phyloP scores from a whole-genome alignment of 2,329 filamentous ascomycete genomes.

The Apiospora arundinis region DNA sequence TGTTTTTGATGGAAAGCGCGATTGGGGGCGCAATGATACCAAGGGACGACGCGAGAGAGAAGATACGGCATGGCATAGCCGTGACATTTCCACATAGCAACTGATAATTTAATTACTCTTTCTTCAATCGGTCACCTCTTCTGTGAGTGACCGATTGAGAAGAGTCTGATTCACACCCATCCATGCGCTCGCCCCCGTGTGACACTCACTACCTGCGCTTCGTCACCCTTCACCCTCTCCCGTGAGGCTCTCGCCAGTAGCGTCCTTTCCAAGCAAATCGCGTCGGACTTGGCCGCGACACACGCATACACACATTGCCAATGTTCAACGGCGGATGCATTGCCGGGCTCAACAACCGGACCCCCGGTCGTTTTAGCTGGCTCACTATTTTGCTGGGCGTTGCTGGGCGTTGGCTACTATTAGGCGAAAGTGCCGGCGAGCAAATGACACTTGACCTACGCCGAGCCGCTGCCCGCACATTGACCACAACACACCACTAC shows the following conservation, averaged over 20 bases:
- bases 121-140: neutral
- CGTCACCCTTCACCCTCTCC: neutral
- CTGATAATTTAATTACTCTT: neutral
- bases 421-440: neutral
- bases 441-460: neutral
- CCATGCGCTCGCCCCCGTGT: neutral
- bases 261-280: neutral
- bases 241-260: neutral
- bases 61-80: neutral
- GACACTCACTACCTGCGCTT: neutral
- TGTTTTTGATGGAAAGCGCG: neutral
- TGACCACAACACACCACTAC: constrained; percentile 3
- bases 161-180: neutral
- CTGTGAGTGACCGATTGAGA: neutral
- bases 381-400: neutral
- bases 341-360: neutral
- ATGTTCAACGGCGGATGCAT: neutral
- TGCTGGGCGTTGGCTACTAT: neutral
- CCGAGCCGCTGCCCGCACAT: neutral
- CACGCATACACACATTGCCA: neutral
- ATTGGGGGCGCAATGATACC: constrained; percentile 6
- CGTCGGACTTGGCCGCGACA: neutral
- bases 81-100: constrained; percentile 11
- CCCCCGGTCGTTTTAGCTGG: constrained; percentile 6
- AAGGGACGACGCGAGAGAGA: neutral